Base-by-base conservation (phyloP, 2,329 filamentous ascomycete genomes). In the Boeremia exigua region DNA sequence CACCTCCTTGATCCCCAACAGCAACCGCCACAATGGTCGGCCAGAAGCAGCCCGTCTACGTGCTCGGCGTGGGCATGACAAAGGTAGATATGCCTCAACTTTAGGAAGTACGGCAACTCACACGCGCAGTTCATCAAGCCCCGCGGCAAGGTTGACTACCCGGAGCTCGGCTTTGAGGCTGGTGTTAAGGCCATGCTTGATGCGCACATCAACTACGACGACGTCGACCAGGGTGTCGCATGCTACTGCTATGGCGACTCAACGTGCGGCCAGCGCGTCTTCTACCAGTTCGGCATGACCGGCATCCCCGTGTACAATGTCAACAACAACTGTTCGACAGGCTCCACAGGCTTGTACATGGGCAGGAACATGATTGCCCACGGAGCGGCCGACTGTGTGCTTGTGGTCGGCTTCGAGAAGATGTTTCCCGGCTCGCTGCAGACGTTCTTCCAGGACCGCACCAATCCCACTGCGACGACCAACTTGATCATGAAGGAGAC, bases 271-370 rank as follows among this genome's bases (percentile, higher is more conserved):
- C 94, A 98, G 82, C 89, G 94, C 63, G 93, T 98, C 71, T 97
- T 98, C 80, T 98, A 98, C 80, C 94, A 98, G 79, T 97, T 98
- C 77, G 95, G 94, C 80, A 93, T 98, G 88, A 97, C 93, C 38
- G 84, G 89, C 71, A 97, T 98, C 68, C 94, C 94, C 70, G 92
- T 98, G 74, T 93, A 96, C 83, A 98, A 98, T 72, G 92, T 96
- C 72, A 98, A 97, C 85, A 98, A 98, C 84, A 97, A 97, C 82
- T 98, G 94, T 83, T 91, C 91, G 4, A 98, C 94, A 0, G 95
- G 94, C n/a, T 92, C 89, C 4, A 96, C 94, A 0, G 95, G 94
- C 8, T 80, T 98, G 54, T 88, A 88, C 72, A 89, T 98, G 84
- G 95, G 85, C 2, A 83, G 92, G 30, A 91, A 88, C 48, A 83